These are phyloP conservation scores for Solanum paucissectum DNA, from an alignment of 257 asterid species.

Conservation along the genomic window DNA sequence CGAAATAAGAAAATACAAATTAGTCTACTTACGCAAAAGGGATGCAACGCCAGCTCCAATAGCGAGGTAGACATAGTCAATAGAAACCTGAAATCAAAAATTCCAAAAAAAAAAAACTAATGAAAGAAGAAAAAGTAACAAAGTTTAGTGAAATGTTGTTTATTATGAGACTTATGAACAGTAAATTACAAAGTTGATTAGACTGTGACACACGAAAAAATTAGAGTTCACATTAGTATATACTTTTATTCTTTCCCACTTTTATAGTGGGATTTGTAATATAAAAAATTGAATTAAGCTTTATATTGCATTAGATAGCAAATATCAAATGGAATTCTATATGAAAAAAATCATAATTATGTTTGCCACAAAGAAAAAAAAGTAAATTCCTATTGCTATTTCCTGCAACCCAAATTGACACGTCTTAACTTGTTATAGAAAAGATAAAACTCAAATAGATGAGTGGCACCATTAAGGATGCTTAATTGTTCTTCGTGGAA, in stretches of 20 bases:
- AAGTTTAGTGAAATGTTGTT: neutral
- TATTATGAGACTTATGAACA: neutral
- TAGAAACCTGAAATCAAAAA: slow-evolving; percentile 32
- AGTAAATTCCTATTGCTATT: neutral
- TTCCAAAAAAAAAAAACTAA: neutral
- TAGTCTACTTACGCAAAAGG: slow-evolving; percentile 43
- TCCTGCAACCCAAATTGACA: neutral
- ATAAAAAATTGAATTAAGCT: neutral
- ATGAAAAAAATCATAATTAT: neutral
- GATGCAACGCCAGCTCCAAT: slow-evolving; percentile 48
- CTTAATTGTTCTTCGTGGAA: neutral
- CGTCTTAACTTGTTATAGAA: neutral
- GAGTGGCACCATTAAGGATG: neutral
- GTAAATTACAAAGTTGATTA: neutral
- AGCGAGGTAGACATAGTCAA: slow-evolving; percentile 50
- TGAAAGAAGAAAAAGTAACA: neutral
- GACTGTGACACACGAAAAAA: neutral
- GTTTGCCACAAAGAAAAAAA: neutral
- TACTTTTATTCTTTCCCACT: neutral
- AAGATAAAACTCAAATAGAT: neutral
- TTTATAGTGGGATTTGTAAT: neutral
- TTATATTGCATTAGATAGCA: neutral
- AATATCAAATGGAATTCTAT: neutral
- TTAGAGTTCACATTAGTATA: neutral
- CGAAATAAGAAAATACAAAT: neutral